Evolutionary conservation across 2,329 filamentous ascomycete species (phyloP), one percentile per base, ranked within the genome.

Genomic region (Penicillium sp.): DNA sequence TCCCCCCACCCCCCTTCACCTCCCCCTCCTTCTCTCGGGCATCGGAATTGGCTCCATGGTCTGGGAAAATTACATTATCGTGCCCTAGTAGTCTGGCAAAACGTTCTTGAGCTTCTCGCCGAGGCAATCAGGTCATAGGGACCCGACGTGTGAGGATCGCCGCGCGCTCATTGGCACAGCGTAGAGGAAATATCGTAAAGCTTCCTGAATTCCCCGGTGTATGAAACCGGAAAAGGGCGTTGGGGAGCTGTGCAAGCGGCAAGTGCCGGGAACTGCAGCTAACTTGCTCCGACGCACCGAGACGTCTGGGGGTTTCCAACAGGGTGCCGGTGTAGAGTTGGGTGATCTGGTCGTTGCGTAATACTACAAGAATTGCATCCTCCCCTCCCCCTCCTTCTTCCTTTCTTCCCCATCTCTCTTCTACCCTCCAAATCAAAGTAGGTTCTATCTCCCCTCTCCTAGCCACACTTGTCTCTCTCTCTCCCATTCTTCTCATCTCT

Each of bases 131-230:
- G 36, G 36, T 39, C 39, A 43, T 45, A 53, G 56, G 53, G 54
- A 64, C 63, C 63, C 62, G 62, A 56, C 36, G 49, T 51, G 18
- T 39, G 56, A 43, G 47, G 42, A 52, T 57, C 42, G 18, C 4
- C 9, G 47, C 7, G 36, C 44, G 55, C 58, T 61, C 45, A 71
- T 71, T 71, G 69, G 69, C 45, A 54, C 53, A 56, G 45, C 43
- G 41, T 13, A 41, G 47, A 39, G 18, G 31, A 66, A 61, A 70
- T 67, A 70, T 67, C 65, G 68, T 70, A 63, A 61, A 44, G 61
- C 64, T 71, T 64, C 71, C 71, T 72, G 71, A 65, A 72, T 74
- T 71, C 65, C 68, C 71, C 71, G 71, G 70, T 72, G 69, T 68
- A 67, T 71, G 68, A 72, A 71, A 72, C 69, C 69, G 69, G 70